These are phyloP conservation scores for Aureobasidium sp. DNA, from an alignment of 2,329 filamentous ascomycete species.

Conservation along the genomic window DNA sequence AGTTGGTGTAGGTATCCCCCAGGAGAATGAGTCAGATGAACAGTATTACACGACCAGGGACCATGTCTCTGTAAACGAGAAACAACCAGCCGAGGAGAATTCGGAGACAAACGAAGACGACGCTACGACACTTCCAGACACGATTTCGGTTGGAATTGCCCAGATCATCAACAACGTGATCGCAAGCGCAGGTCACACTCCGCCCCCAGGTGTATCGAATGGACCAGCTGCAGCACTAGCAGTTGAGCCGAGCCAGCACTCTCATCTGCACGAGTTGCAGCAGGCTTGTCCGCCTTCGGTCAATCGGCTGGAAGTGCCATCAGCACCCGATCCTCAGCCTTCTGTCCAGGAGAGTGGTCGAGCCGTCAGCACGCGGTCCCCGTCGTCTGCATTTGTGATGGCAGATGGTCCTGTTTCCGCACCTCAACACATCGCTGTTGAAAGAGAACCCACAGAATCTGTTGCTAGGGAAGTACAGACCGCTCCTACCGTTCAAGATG, in stretches of 20 bases:
- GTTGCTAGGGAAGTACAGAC: too few relatives aligned
- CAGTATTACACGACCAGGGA: background rate
- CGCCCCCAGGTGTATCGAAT: background rate
- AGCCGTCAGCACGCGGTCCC: background rate
- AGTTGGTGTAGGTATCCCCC: background rate
- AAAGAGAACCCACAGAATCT: too few relatives aligned
- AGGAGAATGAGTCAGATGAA: background rate
- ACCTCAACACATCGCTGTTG: background rate
- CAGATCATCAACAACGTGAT: background rate
- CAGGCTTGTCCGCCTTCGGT: background rate
- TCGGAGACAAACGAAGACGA: background rate
- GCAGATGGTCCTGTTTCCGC: background rate
- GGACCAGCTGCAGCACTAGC: background rate
- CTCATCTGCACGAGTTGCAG: background rate
- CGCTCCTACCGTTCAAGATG: too few relatives aligned
- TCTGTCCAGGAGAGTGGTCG: background rate
- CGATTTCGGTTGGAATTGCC: background rate
- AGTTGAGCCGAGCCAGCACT: background rate
- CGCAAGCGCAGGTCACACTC: background rate
- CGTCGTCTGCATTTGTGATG: background rate
- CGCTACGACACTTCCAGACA: background rate
- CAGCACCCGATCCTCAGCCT: background rate
- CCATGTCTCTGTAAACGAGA: background rate
- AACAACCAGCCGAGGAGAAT: background rate
- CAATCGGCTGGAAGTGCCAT: background rate